Base-by-base conservation (phyloP, 2,329 filamentous ascomycete genomes). In the Fusarium robinianum region DNA sequence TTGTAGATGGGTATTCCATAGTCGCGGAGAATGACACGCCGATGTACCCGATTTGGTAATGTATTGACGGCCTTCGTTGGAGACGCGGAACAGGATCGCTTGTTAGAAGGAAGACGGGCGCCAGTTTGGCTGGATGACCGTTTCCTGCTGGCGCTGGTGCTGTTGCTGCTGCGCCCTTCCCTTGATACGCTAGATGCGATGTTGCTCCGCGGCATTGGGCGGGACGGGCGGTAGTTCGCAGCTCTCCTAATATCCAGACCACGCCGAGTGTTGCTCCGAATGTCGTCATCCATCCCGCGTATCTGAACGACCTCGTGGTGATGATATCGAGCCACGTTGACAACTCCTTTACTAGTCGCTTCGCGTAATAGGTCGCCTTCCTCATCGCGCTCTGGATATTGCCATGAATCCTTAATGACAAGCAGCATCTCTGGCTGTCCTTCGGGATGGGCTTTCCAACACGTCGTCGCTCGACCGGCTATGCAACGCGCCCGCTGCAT, bases 371-470 rank as follows among this genome's bases (percentile, higher is more conserved):
- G 41, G 12, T 67, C 49, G 26, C 71, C 70, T 54, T 76, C 70
- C 35, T 75, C 67, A 2, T 67, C 60, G 10, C 66, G 67, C 40
- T 74, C 66, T 6, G 47, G 49, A 41, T 67, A 71, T 39, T 76
- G 67, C 70, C 66, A 75, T 5, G 65, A 73, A 48, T 73, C 68
- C 51, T 77, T 77, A 43, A 76, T 63, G 14, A 76, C 65, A 51
- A 76, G 61, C 4, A 56, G 60, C 17, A 39, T 59, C 15, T 55
- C 10, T 12, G 50, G 44, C 29, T 71, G 53, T 33, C 47, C 61
- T 34, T 73, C 57, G 23, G 39, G 61, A 65, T 75, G 55, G 8
- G 66, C 72, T 62, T 69, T 71, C 71, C 65, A 76, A 34, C 65
- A 75, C 15, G 65, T 75, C 16, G 70, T 75, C 27, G 66, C 71